Evolutionary conservation across 73 alveolate genomes (phyloP), one percentile per base, ranked within the genome.

Genomic region (Paraurostyla sp.): DNA sequence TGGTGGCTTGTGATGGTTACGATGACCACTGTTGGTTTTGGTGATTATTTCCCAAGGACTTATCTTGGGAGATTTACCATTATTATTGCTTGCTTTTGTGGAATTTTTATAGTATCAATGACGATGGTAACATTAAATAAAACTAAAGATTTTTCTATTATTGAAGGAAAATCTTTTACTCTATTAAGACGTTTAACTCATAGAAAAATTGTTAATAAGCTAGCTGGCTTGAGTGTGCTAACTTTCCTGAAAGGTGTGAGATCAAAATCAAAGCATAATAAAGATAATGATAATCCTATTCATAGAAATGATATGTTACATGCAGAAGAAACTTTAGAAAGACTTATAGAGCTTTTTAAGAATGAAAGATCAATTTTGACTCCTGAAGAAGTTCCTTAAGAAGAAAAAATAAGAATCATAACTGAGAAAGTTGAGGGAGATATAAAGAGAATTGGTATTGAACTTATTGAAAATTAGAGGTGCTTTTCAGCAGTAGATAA

Each of bases 31-130:
- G 97, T 98, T 25, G 99, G 99, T 65, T 98, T 94, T 93, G 99
- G 99, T 33, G 99, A 98, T 92, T 96, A 86, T 84, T 97, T 91
- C 83, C 98, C 99, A 22, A 90, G 96, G 45, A 98, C 99, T 32
- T 96, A 94, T 71, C 81, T 97, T 51, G 99, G 99, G 76, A 91
- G 99, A 87, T 46, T 95, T 6, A 93, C 96, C 42, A 93, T 97
- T 51, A 84, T 97, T 56, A 56, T 96, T 38, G 98, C 99, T 71
- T 96, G 99, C 93, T 89, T 96, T 75, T 88, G 96, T 94, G 99
- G 99, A 25, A 95, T 94, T 63, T 97, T 98, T 80, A 85, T 98
- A 42, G 99, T 97, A 60, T 91, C 98, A 2, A 78, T 97, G 91
- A 94, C 95, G 93, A 95, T 97, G 86, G 97, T 95, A 33, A 96